phyloP scores from a whole-genome alignment of 208 protist genomes.

The Leishmania major region DNA sequence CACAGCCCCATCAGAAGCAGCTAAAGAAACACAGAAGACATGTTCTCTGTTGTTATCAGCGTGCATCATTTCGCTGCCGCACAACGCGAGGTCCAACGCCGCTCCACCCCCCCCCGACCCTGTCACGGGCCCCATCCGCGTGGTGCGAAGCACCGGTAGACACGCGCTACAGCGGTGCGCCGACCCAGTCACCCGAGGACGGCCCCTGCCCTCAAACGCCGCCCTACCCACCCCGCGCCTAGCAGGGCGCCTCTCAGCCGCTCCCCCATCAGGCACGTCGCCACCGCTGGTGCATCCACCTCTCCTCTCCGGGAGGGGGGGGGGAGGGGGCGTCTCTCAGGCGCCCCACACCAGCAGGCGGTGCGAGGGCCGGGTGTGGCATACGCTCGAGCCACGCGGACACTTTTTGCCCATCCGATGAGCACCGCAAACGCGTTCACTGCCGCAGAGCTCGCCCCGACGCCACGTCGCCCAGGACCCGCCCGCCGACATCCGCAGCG shows the following conservation, averaged over 20 bases:
- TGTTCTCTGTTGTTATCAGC: no score
- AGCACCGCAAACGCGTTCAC: background rate
- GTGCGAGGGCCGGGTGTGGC: background rate
- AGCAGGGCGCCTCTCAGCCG: background rate
- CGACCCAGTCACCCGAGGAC: background rate
- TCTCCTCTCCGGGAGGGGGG: no score
- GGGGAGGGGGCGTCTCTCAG: no score
- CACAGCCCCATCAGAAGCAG: background rate
- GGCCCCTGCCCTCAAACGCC: background rate
- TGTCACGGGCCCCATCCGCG: background rate
- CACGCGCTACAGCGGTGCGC: background rate
- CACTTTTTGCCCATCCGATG: background rate
- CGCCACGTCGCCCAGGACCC: background rate
- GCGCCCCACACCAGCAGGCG: background rate
- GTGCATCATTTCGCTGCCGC: no score
- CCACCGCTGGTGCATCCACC: no score
- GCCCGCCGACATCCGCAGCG: background rate
- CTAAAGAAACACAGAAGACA: background rate
- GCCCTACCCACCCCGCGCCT: no score
- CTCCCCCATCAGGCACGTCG: no score
- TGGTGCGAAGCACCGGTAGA: background rate
- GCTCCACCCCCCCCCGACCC: background rate
- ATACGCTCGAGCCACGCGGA: background rate
- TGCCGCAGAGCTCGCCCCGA: background rate
- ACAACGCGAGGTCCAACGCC: background rate